Conservation (phyloP, 192 early-diverging fungal genomes). For the Backusella mclennaniae region DNA sequence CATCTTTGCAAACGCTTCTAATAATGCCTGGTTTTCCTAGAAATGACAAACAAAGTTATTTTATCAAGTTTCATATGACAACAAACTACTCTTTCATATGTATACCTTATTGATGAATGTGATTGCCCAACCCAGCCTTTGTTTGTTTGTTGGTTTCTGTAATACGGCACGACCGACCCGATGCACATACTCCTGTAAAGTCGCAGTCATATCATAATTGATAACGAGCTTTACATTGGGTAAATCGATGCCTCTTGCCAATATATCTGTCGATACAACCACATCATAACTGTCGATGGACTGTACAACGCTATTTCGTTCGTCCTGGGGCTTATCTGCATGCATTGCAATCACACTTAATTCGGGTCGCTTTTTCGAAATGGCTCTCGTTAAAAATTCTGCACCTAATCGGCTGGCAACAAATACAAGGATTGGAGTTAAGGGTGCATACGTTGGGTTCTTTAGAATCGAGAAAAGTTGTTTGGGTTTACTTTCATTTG, state of each 20-base stretch:
- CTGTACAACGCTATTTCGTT: conserved; percentile 36
- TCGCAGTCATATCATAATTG: conserved; percentile 58
- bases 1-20: conserved; percentile 45
- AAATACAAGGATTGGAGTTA: conserved; percentile 52
- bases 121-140: conserved; percentile 48
- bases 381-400: conserved; percentile 47
- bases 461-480: conserved; percentile 50
- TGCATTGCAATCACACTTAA: conserved; percentile 47
- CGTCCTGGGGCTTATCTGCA: conserved; percentile 47
- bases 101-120: conserved; percentile 56
- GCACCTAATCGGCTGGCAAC: conserved; percentile 53
- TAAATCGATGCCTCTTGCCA: conserved; percentile 53
- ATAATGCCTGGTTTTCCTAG: conserved; percentile 45
- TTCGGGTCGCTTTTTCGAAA: conserved; percentile 34
- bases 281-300: conserved; percentile 37
- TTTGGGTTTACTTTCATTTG: conserved; percentile 54
- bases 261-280: conserved; percentile 50
- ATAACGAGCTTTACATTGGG: conserved; percentile 48
- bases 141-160: conserved; percentile 17
- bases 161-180: conserved; percentile 49
- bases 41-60: not conserved
- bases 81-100: not conserved
- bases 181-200: conserved; percentile 57
- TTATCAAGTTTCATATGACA: not conserved
- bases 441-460: conserved; percentile 48